Conservation (phyloP, 2,329 filamentous ascomycete genomes). For the Penicillium crustosum region DNA sequence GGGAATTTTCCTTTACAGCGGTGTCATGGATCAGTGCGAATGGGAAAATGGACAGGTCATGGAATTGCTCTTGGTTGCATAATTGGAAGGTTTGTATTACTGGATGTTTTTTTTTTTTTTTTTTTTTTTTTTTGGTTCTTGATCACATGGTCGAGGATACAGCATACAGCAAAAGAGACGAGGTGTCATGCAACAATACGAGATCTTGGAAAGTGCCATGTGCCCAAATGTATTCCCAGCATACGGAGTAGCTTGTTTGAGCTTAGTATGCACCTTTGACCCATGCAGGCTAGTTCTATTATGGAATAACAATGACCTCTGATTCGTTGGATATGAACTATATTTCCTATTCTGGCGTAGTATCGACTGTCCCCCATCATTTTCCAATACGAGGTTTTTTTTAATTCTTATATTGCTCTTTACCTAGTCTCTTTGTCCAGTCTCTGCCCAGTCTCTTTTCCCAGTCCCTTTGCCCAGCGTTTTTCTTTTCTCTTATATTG, state of each 20-base stretch:
- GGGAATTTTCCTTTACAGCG: background rate
- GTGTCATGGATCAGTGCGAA: background rate
- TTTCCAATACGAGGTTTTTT: too few species aligned
- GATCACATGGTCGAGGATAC: background rate
- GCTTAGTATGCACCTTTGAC: background rate
- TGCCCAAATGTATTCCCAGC: background rate
- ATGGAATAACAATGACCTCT: background rate
- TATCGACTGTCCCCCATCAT: too few species aligned
- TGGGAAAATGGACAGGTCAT: background rate
- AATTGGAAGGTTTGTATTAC: background rate
- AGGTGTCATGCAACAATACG: background rate
- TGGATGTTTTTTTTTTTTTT: background rate
- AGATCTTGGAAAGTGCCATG: background rate
- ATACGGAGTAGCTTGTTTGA: background rate
- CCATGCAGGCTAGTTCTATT: background rate
- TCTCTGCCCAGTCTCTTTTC: too few species aligned
- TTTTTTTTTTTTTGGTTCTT: too few species aligned
- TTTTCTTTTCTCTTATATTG: too few species aligned
- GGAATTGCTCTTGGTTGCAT: too few species aligned
- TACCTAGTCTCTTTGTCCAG: too few species aligned
- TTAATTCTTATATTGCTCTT: too few species aligned
- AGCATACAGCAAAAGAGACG: background rate
- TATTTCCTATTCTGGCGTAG: too few species aligned
- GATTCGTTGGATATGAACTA: too few species aligned
- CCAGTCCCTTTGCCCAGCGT: too few species aligned